A percentile compares a stretch with the other conserved stretches of the same genome.
Conservation (phyloP, 768 basidiomycete species). For the Dioszegia aurantiaca region DNA sequence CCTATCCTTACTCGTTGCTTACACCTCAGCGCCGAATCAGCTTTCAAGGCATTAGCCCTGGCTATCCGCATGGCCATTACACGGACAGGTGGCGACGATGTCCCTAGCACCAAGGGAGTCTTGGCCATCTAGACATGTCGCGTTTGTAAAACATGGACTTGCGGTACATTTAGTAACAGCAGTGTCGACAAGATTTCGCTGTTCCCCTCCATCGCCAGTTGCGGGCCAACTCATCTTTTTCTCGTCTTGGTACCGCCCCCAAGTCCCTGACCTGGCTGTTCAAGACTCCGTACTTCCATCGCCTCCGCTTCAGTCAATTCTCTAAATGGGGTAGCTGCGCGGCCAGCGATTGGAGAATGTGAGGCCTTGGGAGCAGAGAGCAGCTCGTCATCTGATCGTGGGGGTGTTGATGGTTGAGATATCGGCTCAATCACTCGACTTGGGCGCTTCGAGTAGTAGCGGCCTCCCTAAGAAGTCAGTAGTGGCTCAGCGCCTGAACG, state of each 20-base stretch:
- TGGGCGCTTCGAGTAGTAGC: slow-evolving; percentile 46
- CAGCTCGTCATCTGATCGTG: slow-evolving; percentile 1
- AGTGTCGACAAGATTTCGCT: too few species aligned
- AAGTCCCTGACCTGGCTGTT: background rate
- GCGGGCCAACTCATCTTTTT: slow-evolving; percentile 2
- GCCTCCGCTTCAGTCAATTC: slow-evolving; percentile 46
- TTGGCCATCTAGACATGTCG: slow-evolving; percentile 54
- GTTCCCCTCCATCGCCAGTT: too few species aligned
- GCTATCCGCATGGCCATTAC: slow-evolving; percentile 94
- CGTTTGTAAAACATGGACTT: background rate
- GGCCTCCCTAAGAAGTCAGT: slow-evolving; percentile 32
- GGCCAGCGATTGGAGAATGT: slow-evolving; percentile 18
- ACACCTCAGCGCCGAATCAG: slow-evolving; percentile 78
- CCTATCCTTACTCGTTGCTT: background rate
- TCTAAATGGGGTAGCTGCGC: slow-evolving; percentile 41
- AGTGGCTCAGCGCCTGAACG: background rate
- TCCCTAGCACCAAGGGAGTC: slow-evolving; percentile 96
- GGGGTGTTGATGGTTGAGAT: slow-evolving; percentile 5
- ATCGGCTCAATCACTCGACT: background rate
- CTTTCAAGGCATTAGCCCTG: slow-evolving; percentile 94
- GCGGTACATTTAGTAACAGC: too few species aligned
- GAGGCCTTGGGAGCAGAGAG: background rate
- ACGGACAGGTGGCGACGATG: slow-evolving; percentile 79
- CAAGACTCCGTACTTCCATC: slow-evolving; percentile 23
- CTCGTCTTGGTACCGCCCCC: background rate